Evolutionary conservation across 2,329 filamentous ascomycete genomes (phyloP).

Genomic region (Pyrenophora teres): DNA sequence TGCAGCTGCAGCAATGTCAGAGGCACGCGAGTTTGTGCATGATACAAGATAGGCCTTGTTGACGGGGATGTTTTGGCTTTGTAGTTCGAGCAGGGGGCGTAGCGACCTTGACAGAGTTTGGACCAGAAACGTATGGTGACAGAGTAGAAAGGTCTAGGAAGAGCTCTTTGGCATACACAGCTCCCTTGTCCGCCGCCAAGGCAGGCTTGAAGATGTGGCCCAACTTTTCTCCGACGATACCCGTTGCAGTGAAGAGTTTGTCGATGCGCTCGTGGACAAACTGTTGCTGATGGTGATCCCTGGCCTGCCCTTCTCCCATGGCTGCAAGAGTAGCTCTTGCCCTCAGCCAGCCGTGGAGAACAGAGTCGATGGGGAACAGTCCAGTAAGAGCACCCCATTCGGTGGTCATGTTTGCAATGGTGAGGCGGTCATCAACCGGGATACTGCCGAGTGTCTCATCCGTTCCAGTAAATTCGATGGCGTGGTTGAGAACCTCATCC

Average conservation of each 20-base stretch:
- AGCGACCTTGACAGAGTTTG: slow-evolving; percentile 87
- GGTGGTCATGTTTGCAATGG: slow-evolving; percentile 80
- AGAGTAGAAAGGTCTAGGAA: slow-evolving; percentile 83
- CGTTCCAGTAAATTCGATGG: slow-evolving; percentile 83
- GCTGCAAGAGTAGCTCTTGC: slow-evolving; percentile 74
- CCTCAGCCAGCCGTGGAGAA: slow-evolving; percentile 74
- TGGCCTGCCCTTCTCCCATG: slow-evolving; percentile 58
- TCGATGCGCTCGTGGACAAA: slow-evolving; percentile 78
- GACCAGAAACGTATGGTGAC: slow-evolving; percentile 81
- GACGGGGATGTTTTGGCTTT: slow-evolving; percentile 73
- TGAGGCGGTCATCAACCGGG: slow-evolving; percentile 72
- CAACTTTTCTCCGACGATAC: slow-evolving; percentile 42
- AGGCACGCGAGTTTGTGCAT: slow-evolving; percentile 84
- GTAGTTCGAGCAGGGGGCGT: slow-evolving; percentile 75
- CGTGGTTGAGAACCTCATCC: slow-evolving; percentile 88
- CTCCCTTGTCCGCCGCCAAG: slow-evolving; percentile 73
- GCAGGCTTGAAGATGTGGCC: slow-evolving; percentile 58
- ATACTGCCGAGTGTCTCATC: slow-evolving; percentile 76
- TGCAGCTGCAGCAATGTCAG: slow-evolving; percentile 81
- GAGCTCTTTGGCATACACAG: slow-evolving; percentile 80
- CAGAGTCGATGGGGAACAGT: slow-evolving; percentile 78
- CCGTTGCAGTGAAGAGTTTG: slow-evolving; percentile 61
- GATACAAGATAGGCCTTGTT: slow-evolving; percentile 87
- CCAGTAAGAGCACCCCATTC: slow-evolving; percentile 78
- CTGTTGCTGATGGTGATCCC: slow-evolving; percentile 58